Percentiles rank a stretch among this genome's conserved stretches.
phyloP scores from a whole-genome alignment of 2,329 filamentous ascomycete species.

The Dactylonectria macrodidyma region DNA sequence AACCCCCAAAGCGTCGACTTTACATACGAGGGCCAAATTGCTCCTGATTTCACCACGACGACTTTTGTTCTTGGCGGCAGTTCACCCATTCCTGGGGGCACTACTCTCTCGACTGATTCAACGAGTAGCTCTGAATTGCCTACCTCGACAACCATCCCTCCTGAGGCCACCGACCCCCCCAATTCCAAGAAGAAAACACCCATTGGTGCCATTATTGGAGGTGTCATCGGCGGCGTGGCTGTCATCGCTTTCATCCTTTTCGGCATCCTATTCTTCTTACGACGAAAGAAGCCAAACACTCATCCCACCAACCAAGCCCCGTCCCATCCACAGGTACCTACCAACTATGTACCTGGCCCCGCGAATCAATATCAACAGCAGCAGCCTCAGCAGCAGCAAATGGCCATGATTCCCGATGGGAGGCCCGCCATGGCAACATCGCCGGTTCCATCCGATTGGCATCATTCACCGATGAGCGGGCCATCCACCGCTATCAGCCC shows the following conservation, averaged over 20 bases:
- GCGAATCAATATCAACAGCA: not conserved
- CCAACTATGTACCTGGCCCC: not conserved
- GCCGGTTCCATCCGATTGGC: constrained; percentile 30
- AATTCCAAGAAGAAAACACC: not conserved
- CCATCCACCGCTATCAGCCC: constrained; percentile 22
- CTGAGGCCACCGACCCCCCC: not conserved
- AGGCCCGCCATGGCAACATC: constrained; percentile 20
- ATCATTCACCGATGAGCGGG: constrained; percentile 14
- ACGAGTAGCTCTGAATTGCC: not conserved
- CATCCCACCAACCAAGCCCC: not conserved
- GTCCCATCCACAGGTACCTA: not conserved
- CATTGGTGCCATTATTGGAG: constrained; percentile 34
- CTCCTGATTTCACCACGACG: constrained; percentile 13
- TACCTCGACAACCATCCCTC: not conserved
- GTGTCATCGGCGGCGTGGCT: constrained; percentile 28
- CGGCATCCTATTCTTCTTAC: constrained; percentile 23
- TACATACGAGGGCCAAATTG: constrained; percentile 23
- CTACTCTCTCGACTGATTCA: not conserved
- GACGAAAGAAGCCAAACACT: constrained; percentile 11
- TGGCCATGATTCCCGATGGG: not conserved
- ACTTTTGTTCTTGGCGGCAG: not conserved
- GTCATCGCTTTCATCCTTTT: constrained; percentile 22
- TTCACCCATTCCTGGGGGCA: not conserved
- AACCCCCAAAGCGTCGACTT: constrained; percentile 27
- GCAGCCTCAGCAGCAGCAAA: not conserved